Evolutionary conservation across 2,329 filamentous ascomycete genomes (phyloP).

Genomic region (Gaeumannomyces sp.): DNA sequence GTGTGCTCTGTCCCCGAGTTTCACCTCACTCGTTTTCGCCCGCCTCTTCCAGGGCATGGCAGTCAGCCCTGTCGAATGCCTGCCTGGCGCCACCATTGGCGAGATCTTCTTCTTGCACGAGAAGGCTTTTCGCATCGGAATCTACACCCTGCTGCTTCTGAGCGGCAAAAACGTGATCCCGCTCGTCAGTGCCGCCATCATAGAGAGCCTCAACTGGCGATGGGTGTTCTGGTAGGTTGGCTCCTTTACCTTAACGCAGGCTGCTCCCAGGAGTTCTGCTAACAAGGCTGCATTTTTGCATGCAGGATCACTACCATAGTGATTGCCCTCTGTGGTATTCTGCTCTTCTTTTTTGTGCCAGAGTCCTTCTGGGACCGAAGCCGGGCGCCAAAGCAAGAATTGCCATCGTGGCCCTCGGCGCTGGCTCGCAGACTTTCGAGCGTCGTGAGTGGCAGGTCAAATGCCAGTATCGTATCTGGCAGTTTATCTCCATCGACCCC

Average conservation of each 20-base stretch:
- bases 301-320: constrained; percentile 74
- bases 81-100: constrained; percentile 88
- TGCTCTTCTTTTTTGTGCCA: constrained; percentile 86
- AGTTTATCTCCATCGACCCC: not conserved
- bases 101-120: constrained; percentile 97
- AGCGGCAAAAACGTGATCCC: constrained; percentile 90
- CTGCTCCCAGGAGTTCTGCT: constrained; percentile 12
- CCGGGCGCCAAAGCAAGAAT: constrained; percentile 31
- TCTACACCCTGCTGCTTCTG: constrained; percentile 83
- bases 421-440: not conserved
- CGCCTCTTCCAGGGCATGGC: constrained; percentile 83
- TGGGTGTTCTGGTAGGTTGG: constrained; percentile 75
- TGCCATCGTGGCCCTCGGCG: not conserved
- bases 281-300: constrained; percentile 13
- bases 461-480: not conserved
- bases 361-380: constrained; percentile 95
- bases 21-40: constrained; percentile 70
- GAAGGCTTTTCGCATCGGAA: constrained; percentile 83
- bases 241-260: not conserved
- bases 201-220: constrained; percentile 72
- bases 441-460: no score
- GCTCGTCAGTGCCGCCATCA: constrained; percentile 78
- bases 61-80: constrained; percentile 83
- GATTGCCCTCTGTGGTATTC: constrained; percentile 60
- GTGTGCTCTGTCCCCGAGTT: constrained; percentile 80